Evolutionary conservation across 257 asterid species (phyloP).

Genomic region (Mentha longifolia): DNA sequence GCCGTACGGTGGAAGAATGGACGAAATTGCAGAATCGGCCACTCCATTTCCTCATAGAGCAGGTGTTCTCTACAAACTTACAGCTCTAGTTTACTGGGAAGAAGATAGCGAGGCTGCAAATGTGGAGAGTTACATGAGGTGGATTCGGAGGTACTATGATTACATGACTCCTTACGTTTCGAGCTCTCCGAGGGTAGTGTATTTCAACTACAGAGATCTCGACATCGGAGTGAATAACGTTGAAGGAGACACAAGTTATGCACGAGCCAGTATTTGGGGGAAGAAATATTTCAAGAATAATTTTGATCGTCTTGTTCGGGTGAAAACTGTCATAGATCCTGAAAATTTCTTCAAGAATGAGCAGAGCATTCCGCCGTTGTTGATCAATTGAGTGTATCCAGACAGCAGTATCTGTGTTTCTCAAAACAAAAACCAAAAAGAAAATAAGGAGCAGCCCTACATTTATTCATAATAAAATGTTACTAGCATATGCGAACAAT

Average conservation of each 20-base stretch:
- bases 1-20: not conserved
- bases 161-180: constrained; percentile 41
- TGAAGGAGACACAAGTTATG: not conserved
- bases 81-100: not conserved
- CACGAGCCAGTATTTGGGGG: not conserved
- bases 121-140: constrained; percentile 17
- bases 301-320: not conserved
- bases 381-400: too few species aligned
- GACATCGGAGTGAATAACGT: not conserved
- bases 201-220: not conserved
- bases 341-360: not conserved
- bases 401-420: too few species aligned
- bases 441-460: too few species aligned
- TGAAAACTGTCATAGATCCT: constrained; percentile 7
- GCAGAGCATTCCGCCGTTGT: not conserved
- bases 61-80: not conserved
- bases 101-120: not conserved
- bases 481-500: too few species aligned
- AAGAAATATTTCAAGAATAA: not conserved
- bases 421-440: too few species aligned
- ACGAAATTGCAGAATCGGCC: not conserved
- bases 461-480: too few species aligned
- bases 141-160: constrained; percentile 32
- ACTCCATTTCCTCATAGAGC: not conserved
- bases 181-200: constrained; percentile 18